Conservation (phyloP, 805 yeast genomes). For the Wickerhamomyces alni region DNA sequence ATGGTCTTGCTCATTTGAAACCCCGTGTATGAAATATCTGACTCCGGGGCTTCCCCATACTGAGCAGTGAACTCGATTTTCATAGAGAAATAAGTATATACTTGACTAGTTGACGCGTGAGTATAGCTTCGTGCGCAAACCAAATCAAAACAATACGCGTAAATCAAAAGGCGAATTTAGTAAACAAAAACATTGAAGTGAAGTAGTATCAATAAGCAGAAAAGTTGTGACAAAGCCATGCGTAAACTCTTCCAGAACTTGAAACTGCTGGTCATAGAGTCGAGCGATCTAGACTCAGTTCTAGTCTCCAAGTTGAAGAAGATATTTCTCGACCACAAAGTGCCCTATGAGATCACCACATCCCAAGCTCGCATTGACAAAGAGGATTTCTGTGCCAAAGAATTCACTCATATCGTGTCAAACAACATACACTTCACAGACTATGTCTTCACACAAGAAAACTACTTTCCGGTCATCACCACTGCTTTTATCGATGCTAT, state of each 20-base stretch:
- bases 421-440: constrained; percentile 44
- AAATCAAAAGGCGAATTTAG: neutral
- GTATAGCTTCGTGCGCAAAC: too few relatives aligned
- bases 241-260: constrained; percentile 1
- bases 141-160: neutral
- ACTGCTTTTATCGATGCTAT: constrained; percentile 56
- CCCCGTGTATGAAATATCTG: too few relatives aligned
- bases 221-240: neutral
- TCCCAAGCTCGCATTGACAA: constrained; percentile 1
- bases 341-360: neutral
- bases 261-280: neutral
- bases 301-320: neutral
- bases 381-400: constrained; percentile 10
- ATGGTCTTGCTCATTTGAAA: too few relatives aligned
- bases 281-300: neutral
- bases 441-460: constrained; percentile 37
- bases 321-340: neutral
- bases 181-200: neutral
- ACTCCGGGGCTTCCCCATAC: too few relatives aligned
- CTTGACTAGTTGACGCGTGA: too few relatives aligned
- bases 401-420: constrained; percentile 43
- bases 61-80: neutral
- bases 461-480: constrained; percentile 62
- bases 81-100: too few relatives aligned
- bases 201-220: too few relatives aligned